Evolutionary conservation across 2,329 filamentous ascomycete genomes (phyloP).

Genomic region (Periglandula ipomoeae): DNA sequence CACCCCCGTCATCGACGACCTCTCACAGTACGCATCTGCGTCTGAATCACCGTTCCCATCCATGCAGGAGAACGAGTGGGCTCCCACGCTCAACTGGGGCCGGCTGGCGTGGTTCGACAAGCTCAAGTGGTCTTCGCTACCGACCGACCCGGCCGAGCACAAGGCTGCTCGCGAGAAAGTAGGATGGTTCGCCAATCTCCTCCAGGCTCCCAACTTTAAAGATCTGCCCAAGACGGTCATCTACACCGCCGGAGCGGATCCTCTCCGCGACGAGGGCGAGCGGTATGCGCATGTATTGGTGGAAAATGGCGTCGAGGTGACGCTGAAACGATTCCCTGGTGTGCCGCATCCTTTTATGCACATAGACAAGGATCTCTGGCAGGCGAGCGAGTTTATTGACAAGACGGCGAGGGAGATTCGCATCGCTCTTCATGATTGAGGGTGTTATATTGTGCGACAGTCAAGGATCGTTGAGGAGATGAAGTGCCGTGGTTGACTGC

Average conservation of each 20-base stretch:
- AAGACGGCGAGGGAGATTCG: slow-evolving; percentile 22
- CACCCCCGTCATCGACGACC: slow-evolving; percentile 31
- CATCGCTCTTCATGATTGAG: slow-evolving; percentile 14
- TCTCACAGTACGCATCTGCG: slow-evolving; percentile 25
- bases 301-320: slow-evolving; percentile 35
- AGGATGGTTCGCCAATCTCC: slow-evolving; percentile 22
- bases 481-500: too few relatives aligned
- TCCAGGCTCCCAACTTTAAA: slow-evolving; percentile 24
- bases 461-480: too few relatives aligned
- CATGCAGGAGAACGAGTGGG: slow-evolving; percentile 31
- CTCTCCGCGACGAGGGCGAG: slow-evolving; percentile 39
- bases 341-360: slow-evolving; percentile 42
- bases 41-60: slow-evolving; percentile 29
- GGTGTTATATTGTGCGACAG: not conserved
- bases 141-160: slow-evolving; percentile 8
- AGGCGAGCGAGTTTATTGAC: slow-evolving; percentile 25
- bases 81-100: slow-evolving; percentile 34
- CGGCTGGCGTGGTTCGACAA: slow-evolving; percentile 32
- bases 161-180: slow-evolving; percentile 10
- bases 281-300: slow-evolving; percentile 33
- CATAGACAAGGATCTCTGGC: slow-evolving; percentile 31
- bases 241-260: slow-evolving; percentile 34
- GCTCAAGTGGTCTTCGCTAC: slow-evolving; percentile 21
- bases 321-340: slow-evolving; percentile 34
- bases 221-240: slow-evolving; percentile 29